A percentile compares a stretch with the other conserved stretches of the same genome.
Conservation (phyloP, 2,329 filamentous ascomycete species). For the Phialophora verrucosa region DNA sequence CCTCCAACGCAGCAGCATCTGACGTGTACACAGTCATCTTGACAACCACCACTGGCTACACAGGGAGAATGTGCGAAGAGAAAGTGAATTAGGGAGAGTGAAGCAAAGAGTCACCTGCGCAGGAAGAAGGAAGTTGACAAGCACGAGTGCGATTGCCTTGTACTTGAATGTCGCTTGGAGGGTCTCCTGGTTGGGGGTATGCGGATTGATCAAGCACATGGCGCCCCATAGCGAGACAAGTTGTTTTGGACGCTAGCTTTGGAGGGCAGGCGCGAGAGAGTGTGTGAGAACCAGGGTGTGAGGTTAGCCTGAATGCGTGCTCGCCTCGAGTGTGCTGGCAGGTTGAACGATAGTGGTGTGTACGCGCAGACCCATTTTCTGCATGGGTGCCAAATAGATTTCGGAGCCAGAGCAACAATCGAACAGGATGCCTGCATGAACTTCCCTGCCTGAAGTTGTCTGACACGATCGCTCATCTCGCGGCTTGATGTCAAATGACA, state of each 20-base stretch:
- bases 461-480: neutral
- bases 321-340: constrained; percentile 11
- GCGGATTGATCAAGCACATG: constrained; percentile 16
- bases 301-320: constrained; percentile 3
- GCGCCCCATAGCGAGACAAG: constrained; percentile 19
- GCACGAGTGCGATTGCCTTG: constrained; percentile 5
- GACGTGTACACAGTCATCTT: constrained; percentile 30
- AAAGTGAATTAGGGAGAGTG: neutral
- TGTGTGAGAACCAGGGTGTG: constrained; percentile 10
- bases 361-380: neutral
- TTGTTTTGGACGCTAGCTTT: constrained; percentile 21
- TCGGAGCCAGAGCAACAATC: constrained; percentile 2
- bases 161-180: constrained; percentile 16
- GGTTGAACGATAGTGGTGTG: constrained; percentile 4
- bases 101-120: constrained; percentile 6
- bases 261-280: constrained; percentile 17
- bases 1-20: constrained; percentile 33
- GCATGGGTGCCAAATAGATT: constrained; percentile 4
- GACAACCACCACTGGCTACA: neutral
- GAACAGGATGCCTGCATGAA: neutral
- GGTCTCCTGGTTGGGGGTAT: constrained; percentile 10
- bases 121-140: constrained; percentile 2
- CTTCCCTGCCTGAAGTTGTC: neutral
- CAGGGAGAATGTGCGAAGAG: neutral
- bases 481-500: constrained; percentile 1